A percentile compares a stretch with the other conserved stretches of the same genome.
phyloP scores from a whole-genome alignment of 257 asterid genomes.

The Solanum sitiens region DNA sequence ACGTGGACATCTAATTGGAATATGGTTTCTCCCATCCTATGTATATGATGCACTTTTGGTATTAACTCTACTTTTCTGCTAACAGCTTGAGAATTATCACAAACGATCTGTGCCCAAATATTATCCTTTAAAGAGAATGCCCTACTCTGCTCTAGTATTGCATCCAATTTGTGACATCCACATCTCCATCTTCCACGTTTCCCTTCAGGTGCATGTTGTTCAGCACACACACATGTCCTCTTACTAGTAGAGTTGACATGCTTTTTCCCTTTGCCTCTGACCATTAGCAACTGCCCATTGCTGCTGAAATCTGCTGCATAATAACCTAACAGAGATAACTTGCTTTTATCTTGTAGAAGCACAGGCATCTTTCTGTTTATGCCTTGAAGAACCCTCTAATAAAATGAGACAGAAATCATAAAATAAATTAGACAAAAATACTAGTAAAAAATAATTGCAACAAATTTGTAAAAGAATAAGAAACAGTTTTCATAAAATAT shows the following conservation, averaged over 20 bases:
- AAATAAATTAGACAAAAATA: not conserved
- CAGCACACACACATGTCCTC: not conserved
- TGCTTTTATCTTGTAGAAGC: constrained; percentile 50
- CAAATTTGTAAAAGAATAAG: not conserved
- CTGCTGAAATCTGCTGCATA: constrained; percentile 24
- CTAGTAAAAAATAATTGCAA: not conserved
- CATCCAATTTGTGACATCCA: constrained; percentile 48
- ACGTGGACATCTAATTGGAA: constrained; percentile 79
- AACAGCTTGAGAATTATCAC: constrained; percentile 13
- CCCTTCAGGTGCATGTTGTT: not conserved
- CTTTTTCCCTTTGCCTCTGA: constrained; percentile 9
- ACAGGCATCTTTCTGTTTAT: constrained; percentile 52
- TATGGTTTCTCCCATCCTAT: constrained; percentile 40
- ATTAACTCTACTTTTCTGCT: constrained; percentile 20
- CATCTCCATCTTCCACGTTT: constrained; percentile 23
- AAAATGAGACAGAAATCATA: not conserved
- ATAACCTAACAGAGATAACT: constrained; percentile 58
- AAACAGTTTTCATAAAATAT: not conserved
- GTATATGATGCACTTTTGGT: constrained; percentile 71
- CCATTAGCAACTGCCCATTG: constrained; percentile 9
- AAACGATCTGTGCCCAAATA: constrained; percentile 44
- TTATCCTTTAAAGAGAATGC: constrained; percentile 16
- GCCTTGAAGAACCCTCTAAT: constrained; percentile 43
- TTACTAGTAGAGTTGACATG: constrained; percentile 7
- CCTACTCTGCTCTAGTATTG: constrained; percentile 17